Evolutionary conservation across 768 basidiomycete species (phyloP).

Genomic region (Pleurotus platypus): DNA sequence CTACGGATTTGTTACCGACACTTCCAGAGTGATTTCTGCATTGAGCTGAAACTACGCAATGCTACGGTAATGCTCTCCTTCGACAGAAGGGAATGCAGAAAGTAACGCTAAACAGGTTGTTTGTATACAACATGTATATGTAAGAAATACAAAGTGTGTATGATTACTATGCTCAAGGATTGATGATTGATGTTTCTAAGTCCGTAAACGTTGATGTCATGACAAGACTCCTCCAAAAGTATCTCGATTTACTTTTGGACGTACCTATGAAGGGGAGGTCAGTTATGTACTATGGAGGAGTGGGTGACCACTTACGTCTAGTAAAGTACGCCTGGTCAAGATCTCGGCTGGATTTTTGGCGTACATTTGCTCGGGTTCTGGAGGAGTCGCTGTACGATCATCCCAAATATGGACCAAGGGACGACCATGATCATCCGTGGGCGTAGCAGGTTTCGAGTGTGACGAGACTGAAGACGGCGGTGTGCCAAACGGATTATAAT

Average conservation of each 20-base stretch:
- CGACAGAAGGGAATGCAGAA: neutral
- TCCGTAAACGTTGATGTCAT: neutral
- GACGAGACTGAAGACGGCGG: slow-evolving; percentile 38
- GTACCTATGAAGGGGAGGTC: slow-evolving; percentile 5
- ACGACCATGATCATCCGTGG: slow-evolving; percentile 11
- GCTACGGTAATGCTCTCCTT: neutral
- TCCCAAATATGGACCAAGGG: slow-evolving; percentile 5
- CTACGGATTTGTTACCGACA: slow-evolving; percentile 11
- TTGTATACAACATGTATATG: slow-evolving; percentile 2
- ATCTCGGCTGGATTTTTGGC: slow-evolving; percentile 5
- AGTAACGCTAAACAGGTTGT: neutral
- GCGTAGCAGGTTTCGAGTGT: slow-evolving; percentile 21
- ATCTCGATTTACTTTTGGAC: slow-evolving; percentile 9
- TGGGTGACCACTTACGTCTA: slow-evolving; percentile 10
- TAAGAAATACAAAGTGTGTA: neutral
- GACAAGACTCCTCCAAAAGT: neutral
- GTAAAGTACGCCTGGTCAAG: slow-evolving; percentile 16
- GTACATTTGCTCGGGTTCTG: neutral
- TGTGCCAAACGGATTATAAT: slow-evolving; percentile 30
- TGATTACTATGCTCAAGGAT: neutral
- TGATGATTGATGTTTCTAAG: neutral
- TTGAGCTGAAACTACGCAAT: neutral
- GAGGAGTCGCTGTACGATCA: neutral
- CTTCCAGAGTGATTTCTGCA: slow-evolving; percentile 7
- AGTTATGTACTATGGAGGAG: neutral